Evolutionary conservation across 768 basidiomycete species (phyloP), one percentile per base, ranked within the genome.

Genomic region (Russula emetica): DNA sequence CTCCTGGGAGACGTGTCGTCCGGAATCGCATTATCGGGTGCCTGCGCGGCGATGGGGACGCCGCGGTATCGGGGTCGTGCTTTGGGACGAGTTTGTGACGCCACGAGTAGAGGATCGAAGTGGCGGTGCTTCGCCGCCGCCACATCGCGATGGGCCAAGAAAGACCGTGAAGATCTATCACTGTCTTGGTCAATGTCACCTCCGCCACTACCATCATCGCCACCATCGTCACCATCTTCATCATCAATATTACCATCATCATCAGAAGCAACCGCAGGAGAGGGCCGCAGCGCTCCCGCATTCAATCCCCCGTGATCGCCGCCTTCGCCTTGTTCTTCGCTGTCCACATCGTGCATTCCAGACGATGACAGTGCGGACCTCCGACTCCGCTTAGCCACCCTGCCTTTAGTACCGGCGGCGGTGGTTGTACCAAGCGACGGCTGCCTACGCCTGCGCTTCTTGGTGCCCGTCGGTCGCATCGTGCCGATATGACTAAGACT

Each of bases 401-500:
- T 67, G 66, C 70, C 61, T 76, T 73, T 66, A 0, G 11, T 16
- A 16, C 10, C 16, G 14, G 26, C 49, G 26, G 14, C 49, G 62
- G 73, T 61, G 72, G 73, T 69, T 79, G 6, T 16, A 2, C 10
- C 79, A 74, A 77, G 74, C 55, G 79, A 73, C 57, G 79, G 71
- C 71, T 82, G 76, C 69, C 78, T 68, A 58, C 73, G 77, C 60
- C 76, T 81, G 74, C 90, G 85, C 82, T 79, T 83, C 76, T 82
- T 83, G 44, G 79, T 83, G 45, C 81, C 83, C 28, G 71, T 73
- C 14, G 79, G 77, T 5, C 74, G 76, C 75, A 84, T 82, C 61
- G 80, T 78, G 5, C 78, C 81, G 56, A 69, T 73, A 20, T 62
- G 74, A 14, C 77, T 81, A 45, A 80, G 80, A 42, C 80, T 80